Conservation (phyloP, 768 basidiomycete species). For the Termitomyces sp. region DNA sequence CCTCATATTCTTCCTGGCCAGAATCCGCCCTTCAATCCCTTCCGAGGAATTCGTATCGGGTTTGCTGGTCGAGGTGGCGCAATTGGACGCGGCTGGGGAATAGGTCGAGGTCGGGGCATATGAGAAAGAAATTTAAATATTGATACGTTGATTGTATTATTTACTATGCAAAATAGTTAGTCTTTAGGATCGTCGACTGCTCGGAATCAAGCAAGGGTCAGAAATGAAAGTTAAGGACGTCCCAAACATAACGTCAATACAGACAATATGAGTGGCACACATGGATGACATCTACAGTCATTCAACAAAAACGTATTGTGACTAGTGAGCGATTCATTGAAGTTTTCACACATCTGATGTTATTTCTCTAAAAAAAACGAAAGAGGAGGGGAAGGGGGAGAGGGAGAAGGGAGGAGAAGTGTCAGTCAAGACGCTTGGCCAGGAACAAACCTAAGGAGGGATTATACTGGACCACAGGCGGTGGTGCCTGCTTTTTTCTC, state of each 20-base stretch:
- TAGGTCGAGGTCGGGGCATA: background rate
- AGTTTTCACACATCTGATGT: background rate
- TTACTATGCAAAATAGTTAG: slow-evolving; percentile 1
- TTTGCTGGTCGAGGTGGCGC: slow-evolving; percentile 49
- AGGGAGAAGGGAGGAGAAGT: no score
- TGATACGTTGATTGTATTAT: no score
- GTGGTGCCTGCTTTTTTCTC: background rate
- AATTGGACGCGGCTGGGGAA: slow-evolving; percentile 4
- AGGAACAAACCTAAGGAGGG: no score
- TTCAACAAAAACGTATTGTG: no score
- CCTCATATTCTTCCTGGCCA: slow-evolving; percentile 25
- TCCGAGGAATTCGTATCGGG: slow-evolving; percentile 45
- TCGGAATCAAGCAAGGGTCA: background rate
- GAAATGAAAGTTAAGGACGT: slow-evolving; percentile 12
- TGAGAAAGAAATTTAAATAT: background rate
- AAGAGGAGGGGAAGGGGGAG: background rate
- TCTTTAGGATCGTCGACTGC: background rate
- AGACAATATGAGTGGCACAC: background rate
- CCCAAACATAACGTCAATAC: background rate
- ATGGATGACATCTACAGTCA: no score
- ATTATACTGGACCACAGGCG: background rate
- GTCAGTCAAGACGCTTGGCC: background rate
- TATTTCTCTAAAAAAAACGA: background rate
- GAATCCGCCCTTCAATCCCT: slow-evolving; percentile 20
- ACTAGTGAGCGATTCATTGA: background rate